Percentiles rank a stretch among this genome's conserved stretches.
phyloP scores from a whole-genome alignment of 2,329 filamentous ascomycete species.

The Fusarium keratoplasticum region DNA sequence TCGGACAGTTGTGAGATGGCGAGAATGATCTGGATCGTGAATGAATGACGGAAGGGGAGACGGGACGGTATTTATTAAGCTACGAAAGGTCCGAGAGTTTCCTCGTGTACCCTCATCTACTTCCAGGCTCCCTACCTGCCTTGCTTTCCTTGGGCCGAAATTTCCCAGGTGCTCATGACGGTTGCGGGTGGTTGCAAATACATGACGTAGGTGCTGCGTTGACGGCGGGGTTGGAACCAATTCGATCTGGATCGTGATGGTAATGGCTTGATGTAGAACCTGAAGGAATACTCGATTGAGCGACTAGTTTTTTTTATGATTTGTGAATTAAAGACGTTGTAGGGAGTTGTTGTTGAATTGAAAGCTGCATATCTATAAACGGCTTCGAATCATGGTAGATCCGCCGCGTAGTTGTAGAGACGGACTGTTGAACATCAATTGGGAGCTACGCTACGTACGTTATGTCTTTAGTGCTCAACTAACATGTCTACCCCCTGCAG shows the following conservation, averaged over 20 bases:
- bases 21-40: not conserved
- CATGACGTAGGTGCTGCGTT: slow-evolving; percentile 43
- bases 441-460: not conserved
- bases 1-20: slow-evolving; percentile 1
- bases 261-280: slow-evolving; percentile 21
- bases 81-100: slow-evolving; percentile 2
- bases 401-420: not conserved
- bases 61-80: slow-evolving; percentile 37
- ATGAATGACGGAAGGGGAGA: slow-evolving; percentile 11
- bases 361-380: not conserved
- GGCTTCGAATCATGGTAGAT: not conserved
- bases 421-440: not conserved
- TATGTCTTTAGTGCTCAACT: not conserved
- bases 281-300: not conserved
- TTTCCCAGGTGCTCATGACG: slow-evolving; percentile 36
- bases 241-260: slow-evolving; percentile 24
- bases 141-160: slow-evolving; percentile 27
- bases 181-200: slow-evolving; percentile 36
- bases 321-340: not conserved
- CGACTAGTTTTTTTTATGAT: not conserved
- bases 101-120: not conserved
- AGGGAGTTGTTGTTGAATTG: not conserved
- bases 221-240: slow-evolving; percentile 29
- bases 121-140: not conserved
- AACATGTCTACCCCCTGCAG: not conserved